These are phyloP conservation scores for Sedum album DNA, from an alignment of 164 flowering plant genomes.

Conservation along the genomic window DNA sequence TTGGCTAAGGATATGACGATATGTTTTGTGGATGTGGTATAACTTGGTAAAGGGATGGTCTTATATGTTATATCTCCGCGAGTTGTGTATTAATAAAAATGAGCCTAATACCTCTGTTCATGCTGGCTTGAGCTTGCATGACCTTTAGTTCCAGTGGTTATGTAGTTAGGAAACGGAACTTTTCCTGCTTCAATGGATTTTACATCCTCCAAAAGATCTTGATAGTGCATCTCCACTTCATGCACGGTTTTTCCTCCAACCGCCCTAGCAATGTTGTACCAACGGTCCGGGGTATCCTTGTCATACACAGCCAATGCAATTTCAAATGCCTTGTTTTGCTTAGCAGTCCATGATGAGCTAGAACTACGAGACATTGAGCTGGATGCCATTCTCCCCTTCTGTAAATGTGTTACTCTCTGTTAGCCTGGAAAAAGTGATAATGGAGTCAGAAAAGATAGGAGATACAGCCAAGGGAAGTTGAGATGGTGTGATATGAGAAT, in stretches of 20 bases:
- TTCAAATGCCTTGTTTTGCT: constrained; percentile 20
- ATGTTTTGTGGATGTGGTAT: background rate
- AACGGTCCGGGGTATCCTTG: constrained; percentile 26
- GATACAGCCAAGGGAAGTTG: background rate
- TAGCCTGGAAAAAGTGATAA: background rate
- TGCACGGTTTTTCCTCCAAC: constrained; percentile 23
- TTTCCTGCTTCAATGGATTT: constrained; percentile 20
- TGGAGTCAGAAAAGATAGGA: background rate
- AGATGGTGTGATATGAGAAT: constrained; percentile 1
- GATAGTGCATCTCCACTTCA: constrained; percentile 23
- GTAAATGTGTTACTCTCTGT: background rate
- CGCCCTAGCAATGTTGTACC: constrained; percentile 22
- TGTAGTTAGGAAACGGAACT: constrained; percentile 24
- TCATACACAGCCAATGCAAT: constrained; percentile 18
- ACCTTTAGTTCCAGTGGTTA: background rate
- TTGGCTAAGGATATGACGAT: background rate
- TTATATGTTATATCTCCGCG: background rate
- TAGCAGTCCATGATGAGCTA: constrained; percentile 6
- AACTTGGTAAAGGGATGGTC: background rate
- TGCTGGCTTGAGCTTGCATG: background rate
- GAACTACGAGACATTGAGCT: background rate
- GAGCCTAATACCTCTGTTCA: background rate
- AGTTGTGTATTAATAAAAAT: background rate
- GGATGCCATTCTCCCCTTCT: constrained; percentile 4
- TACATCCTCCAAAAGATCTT: constrained; percentile 20